A percentile compares a stretch with the other conserved stretches of the same genome.
Evolutionary conservation across 2,329 filamentous ascomycete genomes (phyloP).

Genomic region (Chalara sp.): DNA sequence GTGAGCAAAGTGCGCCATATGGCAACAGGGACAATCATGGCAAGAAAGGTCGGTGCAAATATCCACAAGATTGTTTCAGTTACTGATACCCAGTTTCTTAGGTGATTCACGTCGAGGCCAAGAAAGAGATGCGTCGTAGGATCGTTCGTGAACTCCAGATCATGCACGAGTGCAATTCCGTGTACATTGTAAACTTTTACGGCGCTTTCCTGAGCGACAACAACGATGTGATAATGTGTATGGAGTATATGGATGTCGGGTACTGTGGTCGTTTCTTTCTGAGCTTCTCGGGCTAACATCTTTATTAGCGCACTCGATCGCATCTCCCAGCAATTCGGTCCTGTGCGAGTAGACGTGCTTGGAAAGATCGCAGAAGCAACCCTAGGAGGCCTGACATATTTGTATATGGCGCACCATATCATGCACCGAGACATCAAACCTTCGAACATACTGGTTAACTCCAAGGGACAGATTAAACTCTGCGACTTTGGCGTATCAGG

Average conservation of each 20-base stretch:
- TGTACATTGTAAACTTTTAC: constrained; percentile 96
- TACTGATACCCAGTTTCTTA: constrained; percentile 29
- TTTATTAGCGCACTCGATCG: constrained; percentile 73
- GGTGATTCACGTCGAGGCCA: constrained; percentile 97
- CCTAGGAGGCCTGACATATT: constrained; percentile 85
- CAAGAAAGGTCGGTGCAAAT: constrained; percentile 68
- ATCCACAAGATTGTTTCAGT: not conserved
- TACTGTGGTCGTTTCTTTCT: constrained; percentile 37
- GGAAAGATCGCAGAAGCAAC: constrained; percentile 97
- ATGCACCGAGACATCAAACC: constrained; percentile 99
- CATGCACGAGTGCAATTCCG: constrained; percentile 95
- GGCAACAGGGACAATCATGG: constrained; percentile 93
- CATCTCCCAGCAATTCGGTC: constrained; percentile 90
- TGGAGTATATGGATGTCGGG: constrained; percentile 99
- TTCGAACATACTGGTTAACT: constrained; percentile 95
- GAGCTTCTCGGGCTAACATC: constrained; percentile 16
- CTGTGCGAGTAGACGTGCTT: constrained; percentile 89
- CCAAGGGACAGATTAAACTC: constrained; percentile 87
- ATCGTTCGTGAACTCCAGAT: constrained; percentile 97
- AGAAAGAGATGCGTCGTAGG: constrained; percentile 92
- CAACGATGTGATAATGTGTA: constrained; percentile 98
- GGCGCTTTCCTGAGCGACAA: constrained; percentile 95
- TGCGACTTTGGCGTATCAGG: constrained; percentile 99
- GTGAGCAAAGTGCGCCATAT: constrained; percentile 97
- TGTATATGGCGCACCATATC: constrained; percentile 92